Base-by-base conservation (phyloP, 108 stramenopile genomes). In the Cyclostephanos tholiformis region DNA sequence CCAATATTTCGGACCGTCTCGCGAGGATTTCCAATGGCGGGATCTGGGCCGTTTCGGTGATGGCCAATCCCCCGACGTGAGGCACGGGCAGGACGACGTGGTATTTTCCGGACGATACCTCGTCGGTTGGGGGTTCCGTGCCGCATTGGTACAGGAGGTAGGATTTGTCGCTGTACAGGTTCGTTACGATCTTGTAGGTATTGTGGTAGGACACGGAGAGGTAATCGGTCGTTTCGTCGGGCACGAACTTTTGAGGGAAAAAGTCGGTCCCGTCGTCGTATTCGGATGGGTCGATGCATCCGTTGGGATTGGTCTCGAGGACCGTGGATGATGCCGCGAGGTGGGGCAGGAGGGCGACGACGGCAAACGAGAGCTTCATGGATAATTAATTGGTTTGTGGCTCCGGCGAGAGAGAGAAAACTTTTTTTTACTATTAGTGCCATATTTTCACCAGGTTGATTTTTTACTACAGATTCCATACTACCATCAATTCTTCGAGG, bases 121-220 rank as follows among this genome's bases (percentile, higher is more conserved):
- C n/a, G n/a, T n/a, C n/a, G n/a, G n/a, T n/a, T n/a, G 82, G 82
- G 4, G 77, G 77, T 19, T 74, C 68, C 0, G 82, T 83, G 6
- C 82, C 82, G 67, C 82, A 83, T 43, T 83, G 82, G 41, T 79
- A 83, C 25, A 83, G 65, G 13, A 83, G 67, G 57, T 83, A 83
- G 39, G 67, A 58, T 59, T 68, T 67, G 58, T 83, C 55, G n/a
- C 44, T 38, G 56, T 67, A 66, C 12, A 65, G 27, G 65, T 83
- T 83, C 53, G 65, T 75, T 6, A 83, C 43, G 46, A 83, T 79
- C 56, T 83, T 83, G 82, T 83, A 83, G 0, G 77, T 79, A 32
- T 69, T 69, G 67, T 79, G 78, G 25, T 83, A 83, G 0, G 62
- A 25, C 12, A 83, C 44, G 6, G 62, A 38, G 19, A 79, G 27